Evolutionary conservation across 139 green algal genomes (phyloP).

Genomic region (Chlorella ohadii): DNA sequence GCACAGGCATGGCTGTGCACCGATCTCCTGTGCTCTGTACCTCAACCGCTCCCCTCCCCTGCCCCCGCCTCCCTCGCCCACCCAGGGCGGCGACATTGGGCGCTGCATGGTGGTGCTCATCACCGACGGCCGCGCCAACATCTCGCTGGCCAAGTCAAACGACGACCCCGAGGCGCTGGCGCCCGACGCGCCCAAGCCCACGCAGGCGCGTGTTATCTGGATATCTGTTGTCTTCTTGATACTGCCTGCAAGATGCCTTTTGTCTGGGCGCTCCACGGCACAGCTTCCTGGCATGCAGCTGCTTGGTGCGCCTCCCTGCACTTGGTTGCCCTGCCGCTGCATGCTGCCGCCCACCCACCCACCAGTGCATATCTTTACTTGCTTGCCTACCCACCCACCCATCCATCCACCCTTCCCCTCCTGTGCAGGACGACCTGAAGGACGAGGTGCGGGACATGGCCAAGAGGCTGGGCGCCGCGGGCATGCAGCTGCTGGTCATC

Average conservation of each 20-base stretch:
- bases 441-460: slow-evolving; percentile 94
- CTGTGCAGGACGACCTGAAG: slow-evolving; percentile 54
- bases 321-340: too few relatives aligned
- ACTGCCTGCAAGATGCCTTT: too few relatives aligned
- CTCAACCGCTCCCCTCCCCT: neutral
- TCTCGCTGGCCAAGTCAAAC: slow-evolving; percentile 90
- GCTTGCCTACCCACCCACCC: too few relatives aligned
- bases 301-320: too few relatives aligned
- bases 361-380: too few relatives aligned
- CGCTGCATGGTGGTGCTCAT: slow-evolving; percentile 97
- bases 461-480: slow-evolving; percentile 67
- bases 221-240: too few relatives aligned
- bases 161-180: slow-evolving; percentile 90
- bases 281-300: too few relatives aligned
- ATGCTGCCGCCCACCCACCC: too few relatives aligned
- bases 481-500: slow-evolving; percentile 96
- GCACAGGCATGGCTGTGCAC: too few relatives aligned
- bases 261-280: too few relatives aligned
- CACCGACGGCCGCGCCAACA: slow-evolving; percentile 97
- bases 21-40: too few relatives aligned
- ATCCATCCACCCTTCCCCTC: neutral
- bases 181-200: slow-evolving; percentile 84
- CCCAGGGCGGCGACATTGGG: slow-evolving; percentile 86
- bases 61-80: slow-evolving; percentile 23
- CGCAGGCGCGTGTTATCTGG: slow-evolving; percentile 22